Percentiles rank a stretch among this genome's conserved stretches.
phyloP scores from a whole-genome alignment of 768 basidiomycete species.

The Suillus clintonianus region DNA sequence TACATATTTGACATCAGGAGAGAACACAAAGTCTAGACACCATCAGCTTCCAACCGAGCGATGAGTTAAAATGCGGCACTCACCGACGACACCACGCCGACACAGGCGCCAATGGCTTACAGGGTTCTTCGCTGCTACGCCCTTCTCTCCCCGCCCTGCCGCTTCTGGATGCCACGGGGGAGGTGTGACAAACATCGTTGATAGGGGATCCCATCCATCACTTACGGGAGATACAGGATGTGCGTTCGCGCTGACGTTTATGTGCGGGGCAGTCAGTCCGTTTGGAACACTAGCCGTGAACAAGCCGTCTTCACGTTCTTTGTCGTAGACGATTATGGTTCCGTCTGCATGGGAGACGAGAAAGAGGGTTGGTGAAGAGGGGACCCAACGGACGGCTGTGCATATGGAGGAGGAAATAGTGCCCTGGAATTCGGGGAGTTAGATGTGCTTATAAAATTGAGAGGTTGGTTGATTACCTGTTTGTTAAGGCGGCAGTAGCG shows the following conservation, averaged over 20 bases:
- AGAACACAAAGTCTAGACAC: conserved; percentile 81
- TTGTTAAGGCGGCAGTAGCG: conserved; percentile 90
- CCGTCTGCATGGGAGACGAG: conserved; percentile 89
- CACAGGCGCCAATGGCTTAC: conserved; percentile 83
- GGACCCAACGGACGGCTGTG: conserved; percentile 91
- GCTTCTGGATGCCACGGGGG: conserved; percentile 79
- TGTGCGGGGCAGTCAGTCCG: conserved; percentile 27
- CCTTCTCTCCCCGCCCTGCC: conserved; percentile 56
- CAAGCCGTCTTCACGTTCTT: conserved; percentile 83
- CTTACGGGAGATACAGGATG: conserved; percentile 25
- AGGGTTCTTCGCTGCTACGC: conserved; percentile 78
- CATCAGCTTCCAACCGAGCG: conserved; percentile 1
- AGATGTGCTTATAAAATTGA: conserved; percentile 9
- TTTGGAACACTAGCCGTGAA: conserved; percentile 66
- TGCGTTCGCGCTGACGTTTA: conserved; percentile 30
- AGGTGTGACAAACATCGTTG: conserved; percentile 76
- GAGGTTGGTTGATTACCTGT: conserved; percentile 47
- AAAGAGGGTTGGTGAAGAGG: conserved; percentile 76
- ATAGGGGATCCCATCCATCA: conserved; percentile 74
- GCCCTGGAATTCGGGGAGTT: conserved; percentile 45
- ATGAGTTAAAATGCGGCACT: background rate
- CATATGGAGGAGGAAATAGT: conserved; percentile 79
- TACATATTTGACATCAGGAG: conserved; percentile 88
- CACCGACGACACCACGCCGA: conserved; percentile 67
- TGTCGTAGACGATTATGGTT: conserved; percentile 87